Percentiles rank a stretch among this genome's conserved stretches.
These are phyloP conservation scores for Thermomucor indicae-seudaticae DNA, from an alignment of 371 early-diverging fungal species.

Conservation along the genomic window DNA sequence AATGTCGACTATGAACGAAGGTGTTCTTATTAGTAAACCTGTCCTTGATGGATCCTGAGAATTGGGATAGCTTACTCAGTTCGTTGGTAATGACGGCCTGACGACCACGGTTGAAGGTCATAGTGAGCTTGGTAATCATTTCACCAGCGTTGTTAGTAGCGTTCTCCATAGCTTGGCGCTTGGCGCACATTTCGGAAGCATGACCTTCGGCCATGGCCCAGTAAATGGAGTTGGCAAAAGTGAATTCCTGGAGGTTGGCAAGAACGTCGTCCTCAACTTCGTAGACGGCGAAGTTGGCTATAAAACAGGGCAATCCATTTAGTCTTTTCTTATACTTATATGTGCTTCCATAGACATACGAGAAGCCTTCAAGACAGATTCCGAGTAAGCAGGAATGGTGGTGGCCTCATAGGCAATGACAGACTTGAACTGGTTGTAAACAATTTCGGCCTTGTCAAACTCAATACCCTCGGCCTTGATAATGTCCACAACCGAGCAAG, in stretches of 20 bases:
- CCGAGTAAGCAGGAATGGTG: constrained; percentile 61
- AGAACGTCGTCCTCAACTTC: constrained; percentile 89
- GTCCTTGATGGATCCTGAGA: not conserved
- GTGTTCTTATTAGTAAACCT: not conserved
- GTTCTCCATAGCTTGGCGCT: constrained; percentile 99
- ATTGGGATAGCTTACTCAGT: constrained; percentile 52
- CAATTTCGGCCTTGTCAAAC: constrained; percentile 73
- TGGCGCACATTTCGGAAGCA: constrained; percentile 95
- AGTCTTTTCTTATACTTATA: not conserved
- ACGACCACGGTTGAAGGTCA: constrained; percentile 94
- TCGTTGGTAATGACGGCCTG: constrained; percentile 98
- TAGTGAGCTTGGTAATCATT: constrained; percentile 69
- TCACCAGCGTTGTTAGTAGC: constrained; percentile 98
- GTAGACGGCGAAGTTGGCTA: constrained; percentile 81
- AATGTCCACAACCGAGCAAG: constrained; percentile 77
- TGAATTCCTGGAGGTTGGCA: constrained; percentile 89
- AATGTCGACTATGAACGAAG: constrained; percentile 69
- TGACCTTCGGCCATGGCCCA: constrained; percentile 96
- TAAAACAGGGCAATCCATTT: not conserved
- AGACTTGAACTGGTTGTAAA: constrained; percentile 94
- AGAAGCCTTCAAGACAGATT: constrained; percentile 72
- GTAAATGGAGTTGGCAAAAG: constrained; percentile 89
- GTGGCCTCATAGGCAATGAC: constrained; percentile 92
- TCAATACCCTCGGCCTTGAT: constrained; percentile 64
- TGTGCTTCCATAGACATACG: constrained; percentile 14